Conservation (phyloP, 805 yeast species). For the Pichia occidentalis region DNA sequence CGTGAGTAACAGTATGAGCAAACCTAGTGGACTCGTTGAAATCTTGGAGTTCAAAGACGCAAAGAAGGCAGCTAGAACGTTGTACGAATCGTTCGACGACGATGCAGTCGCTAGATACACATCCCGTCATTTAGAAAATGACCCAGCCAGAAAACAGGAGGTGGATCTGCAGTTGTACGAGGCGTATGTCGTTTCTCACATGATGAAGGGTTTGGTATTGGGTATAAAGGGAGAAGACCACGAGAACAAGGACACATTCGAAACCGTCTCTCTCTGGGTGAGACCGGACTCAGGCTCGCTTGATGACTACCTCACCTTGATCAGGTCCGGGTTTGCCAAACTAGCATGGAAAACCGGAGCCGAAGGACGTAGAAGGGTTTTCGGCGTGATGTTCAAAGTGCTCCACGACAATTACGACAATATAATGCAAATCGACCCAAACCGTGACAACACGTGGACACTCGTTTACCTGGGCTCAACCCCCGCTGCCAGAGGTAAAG, state of each 20-base stretch:
- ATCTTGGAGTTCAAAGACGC: slow-evolving; percentile 25
- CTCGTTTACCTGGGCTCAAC: slow-evolving; percentile 32
- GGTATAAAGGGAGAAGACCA: slow-evolving; percentile 41
- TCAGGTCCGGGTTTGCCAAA: slow-evolving; percentile 47
- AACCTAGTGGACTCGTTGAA: slow-evolving; percentile 23
- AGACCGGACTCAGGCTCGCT: slow-evolving; percentile 39
- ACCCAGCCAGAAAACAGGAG: slow-evolving; percentile 26
- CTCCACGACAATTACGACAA: slow-evolving; percentile 42
- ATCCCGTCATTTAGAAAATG: slow-evolving; percentile 28
- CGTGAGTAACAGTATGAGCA: slow-evolving; percentile 1
- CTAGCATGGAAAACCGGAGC: slow-evolving; percentile 44
- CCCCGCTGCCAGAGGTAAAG: slow-evolving; percentile 47
- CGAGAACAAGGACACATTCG: slow-evolving; percentile 33
- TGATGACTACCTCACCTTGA: slow-evolving; percentile 40
- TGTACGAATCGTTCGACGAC: slow-evolving; percentile 30
- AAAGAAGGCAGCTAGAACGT: slow-evolving; percentile 31
- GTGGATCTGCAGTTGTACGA: slow-evolving; percentile 41
- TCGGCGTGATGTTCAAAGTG: slow-evolving; percentile 44
- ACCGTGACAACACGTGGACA: slow-evolving; percentile 26
- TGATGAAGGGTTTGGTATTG: slow-evolving; percentile 42
- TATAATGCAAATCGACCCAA: slow-evolving; percentile 36
- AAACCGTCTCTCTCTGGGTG: slow-evolving; percentile 51
- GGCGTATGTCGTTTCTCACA: slow-evolving; percentile 45
- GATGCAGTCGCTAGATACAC: slow-evolving; percentile 30
- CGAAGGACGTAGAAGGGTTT: slow-evolving; percentile 43